Conservation (phyloP, 495 filamentous ascomycete genomes). For the Penicillium soppii region DNA sequence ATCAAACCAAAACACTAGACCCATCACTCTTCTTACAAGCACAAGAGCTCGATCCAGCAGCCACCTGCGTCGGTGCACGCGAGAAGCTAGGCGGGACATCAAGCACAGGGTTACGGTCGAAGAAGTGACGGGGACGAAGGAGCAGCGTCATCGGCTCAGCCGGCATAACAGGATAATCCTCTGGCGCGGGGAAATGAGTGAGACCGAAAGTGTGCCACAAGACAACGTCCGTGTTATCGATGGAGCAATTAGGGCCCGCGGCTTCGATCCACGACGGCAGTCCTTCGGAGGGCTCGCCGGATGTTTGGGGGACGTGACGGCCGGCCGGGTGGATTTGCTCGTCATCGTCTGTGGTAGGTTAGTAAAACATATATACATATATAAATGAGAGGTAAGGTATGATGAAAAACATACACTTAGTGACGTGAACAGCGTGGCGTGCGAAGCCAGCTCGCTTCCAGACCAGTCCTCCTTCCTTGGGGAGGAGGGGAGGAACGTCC, state of each 20-base stretch:
- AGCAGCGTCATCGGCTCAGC: conserved; percentile 85
- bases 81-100: conserved; percentile 83
- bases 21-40: conserved; percentile 43
- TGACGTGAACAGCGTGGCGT: conserved; percentile 87
- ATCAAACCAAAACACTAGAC: conserved; percentile 42
- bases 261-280: conserved; percentile 77
- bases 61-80: conserved; percentile 70
- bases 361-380: too few relatives aligned
- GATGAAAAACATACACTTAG: conserved; percentile 74
- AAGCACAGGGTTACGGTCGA: conserved; percentile 77
- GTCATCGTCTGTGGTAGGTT: conserved; percentile 60
- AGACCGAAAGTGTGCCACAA: conserved; percentile 97
- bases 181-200: conserved; percentile 87
- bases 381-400: neutral
- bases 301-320: conserved; percentile 91
- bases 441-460: conserved; percentile 96
- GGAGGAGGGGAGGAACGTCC: conserved; percentile 76
- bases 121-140: conserved; percentile 85
- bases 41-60: conserved; percentile 45
- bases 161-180: conserved; percentile 96
- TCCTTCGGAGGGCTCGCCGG: conserved; percentile 75
- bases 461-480: conserved; percentile 78
- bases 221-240: conserved; percentile 86
- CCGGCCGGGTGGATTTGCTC: conserved; percentile 90
- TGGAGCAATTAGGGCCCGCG: conserved; percentile 63